A percentile compares a stretch with the other conserved stretches of the same genome.
Conservation (phyloP, 2,329 filamentous ascomycete genomes). For the Rosellinia necatrix region DNA sequence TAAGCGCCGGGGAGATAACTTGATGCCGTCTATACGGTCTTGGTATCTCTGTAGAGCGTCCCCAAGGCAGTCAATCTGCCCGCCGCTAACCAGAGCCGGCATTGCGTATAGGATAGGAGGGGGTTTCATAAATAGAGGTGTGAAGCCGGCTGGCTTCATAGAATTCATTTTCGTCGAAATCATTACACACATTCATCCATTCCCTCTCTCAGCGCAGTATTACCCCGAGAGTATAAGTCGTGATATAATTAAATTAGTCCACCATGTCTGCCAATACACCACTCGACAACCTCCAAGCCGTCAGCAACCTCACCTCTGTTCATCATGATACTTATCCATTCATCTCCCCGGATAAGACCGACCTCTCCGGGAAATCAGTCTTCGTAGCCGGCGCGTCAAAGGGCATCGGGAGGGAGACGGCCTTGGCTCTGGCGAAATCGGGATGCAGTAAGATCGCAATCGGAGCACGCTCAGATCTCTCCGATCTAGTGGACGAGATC, state of each 20-base stretch:
- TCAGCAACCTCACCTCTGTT: conserved; percentile 22
- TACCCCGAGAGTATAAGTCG: neutral
- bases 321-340: conserved; percentile 42
- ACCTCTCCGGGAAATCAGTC: conserved; percentile 38
- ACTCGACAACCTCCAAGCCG: conserved; percentile 8
- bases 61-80: no score
- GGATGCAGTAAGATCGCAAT: conserved; percentile 55
- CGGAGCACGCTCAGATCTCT: conserved; percentile 54
- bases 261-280: conserved; percentile 19
- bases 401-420: conserved; percentile 54
- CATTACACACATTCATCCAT: neutral
- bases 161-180: neutral
- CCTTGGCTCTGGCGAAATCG: conserved; percentile 55
- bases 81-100: neutral
- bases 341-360: conserved; percentile 32
- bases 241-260: neutral
- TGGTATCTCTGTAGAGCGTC: no score
- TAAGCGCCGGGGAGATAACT: neutral
- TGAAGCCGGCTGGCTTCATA: neutral
- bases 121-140: neutral
- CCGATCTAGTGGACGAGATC: conserved; percentile 44
- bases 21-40: neutral
- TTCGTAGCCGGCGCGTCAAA: conserved; percentile 57
- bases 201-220: neutral
- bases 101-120: neutral